Base-by-base conservation (phyloP, 495 filamentous ascomycete species). In the Parachaetomium inaequale region DNA sequence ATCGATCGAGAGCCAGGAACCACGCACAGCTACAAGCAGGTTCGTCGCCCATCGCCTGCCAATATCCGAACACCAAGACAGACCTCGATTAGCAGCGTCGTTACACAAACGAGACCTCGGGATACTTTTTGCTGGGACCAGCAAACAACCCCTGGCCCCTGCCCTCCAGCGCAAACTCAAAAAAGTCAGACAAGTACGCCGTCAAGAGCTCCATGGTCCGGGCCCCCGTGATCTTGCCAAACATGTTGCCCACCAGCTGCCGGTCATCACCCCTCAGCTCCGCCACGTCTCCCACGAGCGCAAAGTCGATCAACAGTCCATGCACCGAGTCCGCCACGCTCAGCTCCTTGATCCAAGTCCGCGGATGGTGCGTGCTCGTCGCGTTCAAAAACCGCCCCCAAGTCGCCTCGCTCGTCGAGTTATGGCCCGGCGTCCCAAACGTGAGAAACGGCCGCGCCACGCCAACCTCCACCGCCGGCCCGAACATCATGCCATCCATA, bases 401-500 rank as follows among this genome's bases (percentile, higher is more conserved):
- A 4, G 25, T 52, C 49, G 6, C 26, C 0, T 45, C 26, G 32
- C 49, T 52, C 12, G 26, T 19, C 49, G 28, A 32, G 28, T 52
- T 52, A 32, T 52, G 26, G 6, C 49, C 49, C 28, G 49, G 49
- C 12, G 55, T 26, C 25, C 38, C 55, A n/a, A 58, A 46, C 1
- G n/a, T 29, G 14, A 58, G 17, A 58, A 58, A 58, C 38, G 55
- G 55, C 42, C 55, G 10, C 3, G 3, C 14, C 25, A 46, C 55
- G 0, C 55, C 55, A 38, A 31, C 55, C 1, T 52, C 17, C 26
- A 58, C 55, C 55, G 40, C 55, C 40, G 55, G 25, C 40, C 55
- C 55, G 46, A 58, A 58, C 55, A 58, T 58, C 11, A 43, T 21
- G 11, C 55, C 55, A 46, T 58, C 55, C 25, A 58, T 15, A 46